Evolutionary conservation across 768 basidiomycete species (phyloP).

Genomic region (Termitomyces eurrhizus): DNA sequence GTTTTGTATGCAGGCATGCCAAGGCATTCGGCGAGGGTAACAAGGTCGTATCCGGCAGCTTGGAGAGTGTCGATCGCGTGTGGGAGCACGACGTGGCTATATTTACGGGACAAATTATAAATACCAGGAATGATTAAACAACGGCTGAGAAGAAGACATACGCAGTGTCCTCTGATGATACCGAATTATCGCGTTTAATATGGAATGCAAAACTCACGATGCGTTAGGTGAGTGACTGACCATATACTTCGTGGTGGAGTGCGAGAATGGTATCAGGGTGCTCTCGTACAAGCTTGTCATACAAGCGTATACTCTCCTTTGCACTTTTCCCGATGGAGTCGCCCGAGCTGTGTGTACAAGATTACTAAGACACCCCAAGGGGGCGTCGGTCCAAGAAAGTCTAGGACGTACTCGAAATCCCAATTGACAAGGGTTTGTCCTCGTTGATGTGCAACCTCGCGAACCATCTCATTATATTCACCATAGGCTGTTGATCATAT

Average conservation of each 20-base stretch:
- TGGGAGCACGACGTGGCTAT: constrained; percentile 21
- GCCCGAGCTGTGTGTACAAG: constrained; percentile 17
- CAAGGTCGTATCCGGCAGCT: constrained; percentile 31
- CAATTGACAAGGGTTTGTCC: constrained; percentile 31
- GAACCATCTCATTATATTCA: constrained; percentile 34
- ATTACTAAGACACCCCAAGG: background rate
- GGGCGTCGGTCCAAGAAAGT: background rate
- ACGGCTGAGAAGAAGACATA: background rate
- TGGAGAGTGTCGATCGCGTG: constrained; percentile 26
- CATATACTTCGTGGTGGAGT: constrained; percentile 32
- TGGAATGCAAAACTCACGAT: background rate
- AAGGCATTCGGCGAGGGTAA: constrained; percentile 37
- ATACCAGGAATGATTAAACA: too few species aligned
- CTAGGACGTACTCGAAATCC: constrained; percentile 33
- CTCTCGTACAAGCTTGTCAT: constrained; percentile 16
- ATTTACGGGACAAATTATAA: too few species aligned
- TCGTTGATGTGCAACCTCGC: constrained; percentile 25
- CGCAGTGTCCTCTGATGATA: constrained; percentile 1
- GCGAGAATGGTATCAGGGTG: constrained; percentile 27
- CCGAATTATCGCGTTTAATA: constrained; percentile 4
- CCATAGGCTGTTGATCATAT: constrained; percentile 31
- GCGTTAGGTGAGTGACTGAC: constrained; percentile 13
- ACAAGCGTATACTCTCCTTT: constrained; percentile 19
- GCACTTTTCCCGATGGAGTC: constrained; percentile 26
- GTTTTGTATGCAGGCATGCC: constrained; percentile 29